Evolutionary conservation across 1,284 basidiomycete genomes (phyloP), one percentile per base, ranked within the genome.

Genomic region (Rugosomyces carneus): DNA sequence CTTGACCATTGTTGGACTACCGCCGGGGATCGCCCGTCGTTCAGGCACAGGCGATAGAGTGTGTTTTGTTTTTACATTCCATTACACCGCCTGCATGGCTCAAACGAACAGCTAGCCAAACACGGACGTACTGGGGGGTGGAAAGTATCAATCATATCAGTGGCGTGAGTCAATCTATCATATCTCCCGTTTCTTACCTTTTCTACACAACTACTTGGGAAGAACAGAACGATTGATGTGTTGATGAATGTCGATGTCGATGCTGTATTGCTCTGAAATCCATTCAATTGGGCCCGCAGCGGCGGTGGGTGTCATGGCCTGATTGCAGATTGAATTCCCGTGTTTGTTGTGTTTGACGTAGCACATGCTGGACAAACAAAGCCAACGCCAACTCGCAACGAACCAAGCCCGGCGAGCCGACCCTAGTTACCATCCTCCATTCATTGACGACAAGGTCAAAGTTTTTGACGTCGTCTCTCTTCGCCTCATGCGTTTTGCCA

Each of bases 391-490:
- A 31, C 13, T 26, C 10, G 24, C 5, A 26, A 10, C 24, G 24
- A 26, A 26, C 24, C 24, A 26, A 5, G 24, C 10, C 24, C 10
- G 24, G 24, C 5, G 10, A 26, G 24, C 27, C 36, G 24, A 42
- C 35, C 48, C 45, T 42, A 36, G 48, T 45, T 39, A 45, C 48
- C 26, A 31, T 21, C 48, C 29, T n/a, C 48, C 41, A 42, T 42
- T 39, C 42, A 37, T 44, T 47, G 36, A 38, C 41, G 1, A 31
- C 37, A 40, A 41, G 45, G 29, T 35, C 40, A n/a, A 42, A 35
- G 23, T 16, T 24, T 39, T 23, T 27, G 23, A 19, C n/a, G 20
- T 5, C 34, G 20, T 15, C 44, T 41, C 37, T 24, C 32, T 24
- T 11, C 38, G 11, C 5, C 15, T 18, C 24, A 15, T 11, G 6